Conservation (phyloP, 306 rosid species). For the Argentina anserina region DNA sequence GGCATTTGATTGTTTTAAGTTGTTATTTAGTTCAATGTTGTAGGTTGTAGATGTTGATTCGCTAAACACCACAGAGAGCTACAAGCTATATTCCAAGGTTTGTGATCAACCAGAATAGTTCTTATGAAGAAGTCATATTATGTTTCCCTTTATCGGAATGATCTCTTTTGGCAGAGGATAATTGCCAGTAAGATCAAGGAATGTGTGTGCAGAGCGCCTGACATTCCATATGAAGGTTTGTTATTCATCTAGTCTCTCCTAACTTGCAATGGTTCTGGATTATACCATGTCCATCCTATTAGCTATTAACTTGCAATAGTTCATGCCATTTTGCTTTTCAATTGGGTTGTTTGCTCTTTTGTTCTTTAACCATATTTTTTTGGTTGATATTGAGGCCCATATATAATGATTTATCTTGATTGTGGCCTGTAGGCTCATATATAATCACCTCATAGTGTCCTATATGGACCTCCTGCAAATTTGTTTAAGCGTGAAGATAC, state of each 20-base stretch:
- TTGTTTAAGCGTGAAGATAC: not conserved
- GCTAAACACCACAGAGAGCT: constrained; percentile 93
- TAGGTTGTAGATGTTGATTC: constrained; percentile 84
- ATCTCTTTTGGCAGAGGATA: constrained; percentile 64
- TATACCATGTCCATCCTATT: not conserved
- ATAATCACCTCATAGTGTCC: not conserved
- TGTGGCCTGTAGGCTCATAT: not conserved
- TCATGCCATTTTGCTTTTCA: not conserved
- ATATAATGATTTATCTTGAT: not conserved
- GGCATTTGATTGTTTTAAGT: not conserved
- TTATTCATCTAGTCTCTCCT: constrained; percentile 23
- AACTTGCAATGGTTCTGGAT: constrained; percentile 10
- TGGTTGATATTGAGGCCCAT: too few relatives aligned
- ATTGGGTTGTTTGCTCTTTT: too few relatives aligned
- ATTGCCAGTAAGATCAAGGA: constrained; percentile 96
- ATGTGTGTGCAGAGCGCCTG: constrained; percentile 98
- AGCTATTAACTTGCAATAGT: not conserved
- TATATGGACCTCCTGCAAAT: not conserved
- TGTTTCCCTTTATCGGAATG: constrained; percentile 18
- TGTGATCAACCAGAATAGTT: constrained; percentile 31
- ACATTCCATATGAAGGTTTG: constrained; percentile 95
- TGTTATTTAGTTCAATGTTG: too few relatives aligned
- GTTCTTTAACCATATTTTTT: too few relatives aligned
- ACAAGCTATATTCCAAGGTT: constrained; percentile 90
- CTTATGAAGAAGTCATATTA: constrained; percentile 21